phyloP scores from a whole-genome alignment of 176 grass and related monocot species.

The Themeda triandra region DNA sequence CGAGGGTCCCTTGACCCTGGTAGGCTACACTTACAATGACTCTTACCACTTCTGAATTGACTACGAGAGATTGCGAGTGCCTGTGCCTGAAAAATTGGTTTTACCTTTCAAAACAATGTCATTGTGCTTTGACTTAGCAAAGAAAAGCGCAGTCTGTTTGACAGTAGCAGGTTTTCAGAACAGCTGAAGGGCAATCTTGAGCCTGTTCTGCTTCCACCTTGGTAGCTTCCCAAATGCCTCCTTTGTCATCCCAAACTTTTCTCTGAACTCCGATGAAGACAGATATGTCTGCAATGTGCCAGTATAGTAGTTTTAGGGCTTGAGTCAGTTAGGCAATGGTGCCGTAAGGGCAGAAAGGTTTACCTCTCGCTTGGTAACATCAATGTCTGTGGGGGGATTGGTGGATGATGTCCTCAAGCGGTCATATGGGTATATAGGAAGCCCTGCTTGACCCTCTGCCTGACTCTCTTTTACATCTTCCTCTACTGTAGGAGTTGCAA shows the following conservation, averaged over 20 bases:
- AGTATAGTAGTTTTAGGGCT: conserved; percentile 1
- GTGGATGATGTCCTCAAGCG: conserved; percentile 68
- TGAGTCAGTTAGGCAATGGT: neutral
- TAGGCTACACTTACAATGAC: conserved; percentile 20
- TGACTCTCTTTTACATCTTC: conserved; percentile 85
- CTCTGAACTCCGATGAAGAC: conserved; percentile 68
- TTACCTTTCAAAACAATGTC: conserved; percentile 12
- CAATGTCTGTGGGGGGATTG: conserved; percentile 68
- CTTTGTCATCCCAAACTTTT: conserved; percentile 91
- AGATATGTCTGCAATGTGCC: conserved; percentile 64
- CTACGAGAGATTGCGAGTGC: neutral
- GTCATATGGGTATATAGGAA: conserved; percentile 70
- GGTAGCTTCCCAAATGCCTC: conserved; percentile 90
- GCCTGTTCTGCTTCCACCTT: conserved; percentile 96
- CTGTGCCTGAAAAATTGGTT: neutral
- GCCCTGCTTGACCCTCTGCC: conserved; percentile 62
- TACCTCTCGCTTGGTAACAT: conserved; percentile 86
- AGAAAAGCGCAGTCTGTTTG: neutral
- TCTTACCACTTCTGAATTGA: neutral
- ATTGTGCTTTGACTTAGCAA: conserved; percentile 21
- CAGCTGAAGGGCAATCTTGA: conserved; percentile 88
- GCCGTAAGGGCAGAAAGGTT: neutral
- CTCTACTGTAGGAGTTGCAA: conserved; percentile 45
- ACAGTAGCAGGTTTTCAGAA: conserved; percentile 53
- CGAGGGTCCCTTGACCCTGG: conserved; percentile 39